Evolutionary conservation across 495 filamentous ascomycete genomes (phyloP), one percentile per base, ranked within the genome.

Genomic region (Darksidea phi): DNA sequence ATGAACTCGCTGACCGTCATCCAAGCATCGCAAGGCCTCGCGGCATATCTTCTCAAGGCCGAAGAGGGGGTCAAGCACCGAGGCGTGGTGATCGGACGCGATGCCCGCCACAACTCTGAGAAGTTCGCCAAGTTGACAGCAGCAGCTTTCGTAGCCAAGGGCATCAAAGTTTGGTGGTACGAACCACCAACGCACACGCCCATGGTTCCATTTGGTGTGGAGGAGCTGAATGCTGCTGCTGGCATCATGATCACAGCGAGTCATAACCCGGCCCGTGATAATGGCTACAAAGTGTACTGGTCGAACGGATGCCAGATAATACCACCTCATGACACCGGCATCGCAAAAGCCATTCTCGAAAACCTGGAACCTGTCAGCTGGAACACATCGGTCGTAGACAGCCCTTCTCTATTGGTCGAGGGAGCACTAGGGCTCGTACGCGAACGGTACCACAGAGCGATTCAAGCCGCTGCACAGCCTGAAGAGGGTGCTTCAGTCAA

Each of bases 211-310:
- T 90, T 87, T 69, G 83, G 79, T 3, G 81, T 89, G 43, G 76
- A 71, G 1, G 68, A 81, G 48, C 72, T 83, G 52, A 71, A 73
- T 36, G 83, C 86, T 53, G 80, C 78, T 7, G 86, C 84, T 28
- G 87, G 87, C 42, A 74, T 90, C 21, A 89, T 90, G 87, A 78
- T 89, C 48, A 89, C 87, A 45, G 87, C 87, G 23, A 85, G 82
- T 60, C 84, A 88, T 71, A 90, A 90, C 64, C 87, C 86, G 48
- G 80, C 83, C 18, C 73, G 81, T 60, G 86, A 90, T 69, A 89
- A 90, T 67, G 82, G 85, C 38, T 89, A 88, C 73, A 89, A 89
- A 74, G 86, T 89, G 23, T 88, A 87, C 73, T 87, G 84, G 73
- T 76, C 72, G 49, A 87, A 87, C 68, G 86, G 84, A 13, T 87